These are phyloP conservation scores for Coleophoma cylindrospora DNA, from an alignment of 2,329 filamentous ascomycete species.

Conservation along the genomic window DNA sequence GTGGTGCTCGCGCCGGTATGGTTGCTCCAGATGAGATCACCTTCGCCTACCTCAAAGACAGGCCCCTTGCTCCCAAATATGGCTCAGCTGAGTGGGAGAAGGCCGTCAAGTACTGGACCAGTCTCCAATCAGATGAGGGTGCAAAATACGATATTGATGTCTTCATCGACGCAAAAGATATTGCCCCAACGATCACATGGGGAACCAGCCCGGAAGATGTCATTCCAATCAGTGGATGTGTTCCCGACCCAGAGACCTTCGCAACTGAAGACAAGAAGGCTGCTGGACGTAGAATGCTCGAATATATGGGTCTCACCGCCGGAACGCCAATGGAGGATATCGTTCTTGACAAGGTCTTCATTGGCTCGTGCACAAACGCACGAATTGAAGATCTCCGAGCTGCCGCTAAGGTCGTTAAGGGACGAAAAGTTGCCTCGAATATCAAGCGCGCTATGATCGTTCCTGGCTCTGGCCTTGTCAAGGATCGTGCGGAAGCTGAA, in stretches of 20 bases:
- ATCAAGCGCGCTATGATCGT: constrained; percentile 95
- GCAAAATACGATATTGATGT: constrained; percentile 89
- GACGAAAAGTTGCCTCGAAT: constrained; percentile 80
- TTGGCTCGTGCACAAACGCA: constrained; percentile 96
- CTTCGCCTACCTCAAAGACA: constrained; percentile 91
- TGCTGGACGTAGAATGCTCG: constrained; percentile 73
- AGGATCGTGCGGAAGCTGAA: constrained; percentile 84
- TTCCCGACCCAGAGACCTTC: constrained; percentile 88
- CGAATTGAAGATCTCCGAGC: constrained; percentile 92
- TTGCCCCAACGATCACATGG: constrained; percentile 91
- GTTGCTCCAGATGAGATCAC: constrained; percentile 91
- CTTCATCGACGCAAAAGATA: constrained; percentile 87
- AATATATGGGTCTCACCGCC: constrained; percentile 92
- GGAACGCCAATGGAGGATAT: constrained; percentile 93
- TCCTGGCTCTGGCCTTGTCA: constrained; percentile 90
- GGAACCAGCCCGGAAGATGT: constrained; percentile 96
- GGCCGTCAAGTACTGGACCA: constrained; percentile 83
- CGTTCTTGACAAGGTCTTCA: constrained; percentile 90
- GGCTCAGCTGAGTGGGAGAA: constrained; percentile 87
- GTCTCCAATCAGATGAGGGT: constrained; percentile 76
- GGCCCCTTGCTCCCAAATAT: constrained; percentile 79
- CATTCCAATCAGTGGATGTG: constrained; percentile 85
- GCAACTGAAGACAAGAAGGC: constrained; percentile 73
- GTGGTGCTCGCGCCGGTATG: constrained; percentile 91
- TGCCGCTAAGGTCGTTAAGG: constrained; percentile 80